phyloP scores from a whole-genome alignment of 1,284 basidiomycete species.

The Rugosomyces carneus region DNA sequence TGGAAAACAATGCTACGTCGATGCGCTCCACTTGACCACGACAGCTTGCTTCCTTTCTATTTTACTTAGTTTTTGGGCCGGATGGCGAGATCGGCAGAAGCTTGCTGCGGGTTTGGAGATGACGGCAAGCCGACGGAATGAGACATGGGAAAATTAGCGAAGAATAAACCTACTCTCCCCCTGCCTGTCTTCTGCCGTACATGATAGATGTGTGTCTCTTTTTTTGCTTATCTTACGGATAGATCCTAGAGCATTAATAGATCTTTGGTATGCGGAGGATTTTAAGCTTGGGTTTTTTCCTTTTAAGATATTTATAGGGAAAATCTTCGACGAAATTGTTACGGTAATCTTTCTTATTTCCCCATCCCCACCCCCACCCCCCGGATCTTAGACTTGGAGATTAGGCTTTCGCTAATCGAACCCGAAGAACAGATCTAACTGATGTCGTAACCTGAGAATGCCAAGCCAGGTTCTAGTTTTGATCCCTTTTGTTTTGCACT shows the following conservation, averaged over 20 bases:
- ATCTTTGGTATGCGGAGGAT: not conserved
- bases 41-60: slow-evolving; percentile 41
- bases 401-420: not conserved
- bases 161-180: not conserved
- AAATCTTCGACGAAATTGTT: not conserved
- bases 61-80: slow-evolving; percentile 42
- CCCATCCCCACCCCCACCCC: too few relatives aligned
- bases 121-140: not conserved
- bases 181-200: not conserved
- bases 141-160: slow-evolving; percentile 2
- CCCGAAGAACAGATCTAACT: not conserved
- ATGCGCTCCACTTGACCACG: slow-evolving; percentile 45
- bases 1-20: slow-evolving; percentile 47
- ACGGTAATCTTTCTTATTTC: not conserved
- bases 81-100: slow-evolving; percentile 39
- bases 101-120: not conserved
- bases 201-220: not conserved
- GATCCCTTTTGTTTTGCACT: too few relatives aligned
- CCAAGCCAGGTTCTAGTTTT: not conserved
- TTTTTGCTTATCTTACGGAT: not conserved
- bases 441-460: slow-evolving; percentile 1
- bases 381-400: not conserved
- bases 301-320: not conserved
- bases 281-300: not conserved
- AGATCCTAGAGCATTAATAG: not conserved